phyloP scores from a whole-genome alignment of 2,329 filamentous ascomycete genomes.

The Fusarium sp. region DNA sequence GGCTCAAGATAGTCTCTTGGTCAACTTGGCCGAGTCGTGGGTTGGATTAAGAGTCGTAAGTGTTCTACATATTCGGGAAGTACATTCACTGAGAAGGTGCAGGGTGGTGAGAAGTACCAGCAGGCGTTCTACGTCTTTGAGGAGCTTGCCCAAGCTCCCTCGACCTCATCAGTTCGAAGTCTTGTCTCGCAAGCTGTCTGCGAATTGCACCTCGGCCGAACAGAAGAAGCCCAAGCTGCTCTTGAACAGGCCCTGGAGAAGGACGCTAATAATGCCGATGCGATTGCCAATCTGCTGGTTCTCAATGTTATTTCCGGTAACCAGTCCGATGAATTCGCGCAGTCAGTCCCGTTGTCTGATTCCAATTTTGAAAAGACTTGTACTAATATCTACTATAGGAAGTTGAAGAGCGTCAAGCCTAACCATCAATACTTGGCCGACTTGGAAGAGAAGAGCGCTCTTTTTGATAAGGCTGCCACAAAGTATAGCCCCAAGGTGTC shows the following conservation, averaged over 20 bases:
- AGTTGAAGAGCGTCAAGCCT: conserved; percentile 66
- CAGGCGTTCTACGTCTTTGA: conserved; percentile 98
- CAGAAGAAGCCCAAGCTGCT: conserved; percentile 89
- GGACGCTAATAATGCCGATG: conserved; percentile 75
- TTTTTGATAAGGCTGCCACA: conserved; percentile 85
- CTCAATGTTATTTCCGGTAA: conserved; percentile 81
- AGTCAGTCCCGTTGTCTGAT: conserved; percentile 58
- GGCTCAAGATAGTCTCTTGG: conserved; percentile 92
- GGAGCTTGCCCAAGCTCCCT: conserved; percentile 88
- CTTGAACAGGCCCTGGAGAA: conserved; percentile 81
- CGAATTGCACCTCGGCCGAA: conserved; percentile 87
- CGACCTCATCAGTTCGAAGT: conserved; percentile 77
- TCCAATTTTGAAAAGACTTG: not conserved
- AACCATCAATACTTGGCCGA: conserved; percentile 78
- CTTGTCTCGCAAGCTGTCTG: conserved; percentile 90
- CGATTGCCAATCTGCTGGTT: conserved; percentile 85
- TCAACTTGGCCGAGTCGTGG: conserved; percentile 97
- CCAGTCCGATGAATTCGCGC: conserved; percentile 68
- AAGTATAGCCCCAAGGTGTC: conserved; percentile 90
- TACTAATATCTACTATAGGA: conserved; percentile 56
- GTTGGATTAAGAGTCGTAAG: conserved; percentile 84
- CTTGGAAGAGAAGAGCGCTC: conserved; percentile 82
- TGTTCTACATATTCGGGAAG: not conserved
- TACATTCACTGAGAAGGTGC: conserved; percentile 40
- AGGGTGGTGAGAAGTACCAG: conserved; percentile 96